Percentiles rank a stretch among this genome's conserved stretches.
These are phyloP conservation scores for Rutidosis leptorrhynchoides DNA, from an alignment of 129 eudicot species.

Conservation along the genomic window DNA sequence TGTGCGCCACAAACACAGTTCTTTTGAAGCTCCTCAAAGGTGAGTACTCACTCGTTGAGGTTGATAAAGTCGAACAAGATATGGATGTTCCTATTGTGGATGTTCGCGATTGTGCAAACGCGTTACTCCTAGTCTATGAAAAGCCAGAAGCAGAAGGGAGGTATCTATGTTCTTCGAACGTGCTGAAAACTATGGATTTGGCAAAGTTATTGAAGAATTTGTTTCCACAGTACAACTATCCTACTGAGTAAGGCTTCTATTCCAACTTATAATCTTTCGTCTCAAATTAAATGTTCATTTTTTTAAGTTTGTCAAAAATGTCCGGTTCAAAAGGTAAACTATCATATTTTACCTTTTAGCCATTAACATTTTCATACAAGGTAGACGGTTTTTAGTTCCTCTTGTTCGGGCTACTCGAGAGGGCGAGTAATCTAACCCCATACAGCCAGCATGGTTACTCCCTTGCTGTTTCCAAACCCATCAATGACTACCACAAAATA, in stretches of 20 bases:
- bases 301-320: too few species aligned
- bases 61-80: conserved; percentile 18
- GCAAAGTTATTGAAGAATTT: conserved; percentile 17
- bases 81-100: conserved; percentile 17
- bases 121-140: conserved; percentile 34
- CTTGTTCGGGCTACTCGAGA: too few species aligned
- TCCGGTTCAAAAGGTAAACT: too few species aligned
- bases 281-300: too few species aligned
- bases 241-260: conserved; percentile 22
- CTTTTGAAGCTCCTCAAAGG: conserved; percentile 33
- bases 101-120: conserved; percentile 35
- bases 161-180: conserved; percentile 30
- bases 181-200: conserved; percentile 7
- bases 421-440: too few species aligned
- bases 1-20: conserved; percentile 20
- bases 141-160: conserved; percentile 41
- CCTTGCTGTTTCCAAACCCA: too few species aligned
- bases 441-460: too few species aligned
- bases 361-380: too few species aligned
- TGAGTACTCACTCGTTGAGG: conserved; percentile 17
- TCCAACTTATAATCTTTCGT: too few species aligned
- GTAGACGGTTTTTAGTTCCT: too few species aligned
- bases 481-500: too few species aligned
- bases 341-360: too few species aligned
- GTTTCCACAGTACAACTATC: conserved; percentile 36